Evolutionary conservation across 1,284 basidiomycete genomes (phyloP), one percentile per base, ranked within the genome.

Genomic region (Irpex lacteus): DNA sequence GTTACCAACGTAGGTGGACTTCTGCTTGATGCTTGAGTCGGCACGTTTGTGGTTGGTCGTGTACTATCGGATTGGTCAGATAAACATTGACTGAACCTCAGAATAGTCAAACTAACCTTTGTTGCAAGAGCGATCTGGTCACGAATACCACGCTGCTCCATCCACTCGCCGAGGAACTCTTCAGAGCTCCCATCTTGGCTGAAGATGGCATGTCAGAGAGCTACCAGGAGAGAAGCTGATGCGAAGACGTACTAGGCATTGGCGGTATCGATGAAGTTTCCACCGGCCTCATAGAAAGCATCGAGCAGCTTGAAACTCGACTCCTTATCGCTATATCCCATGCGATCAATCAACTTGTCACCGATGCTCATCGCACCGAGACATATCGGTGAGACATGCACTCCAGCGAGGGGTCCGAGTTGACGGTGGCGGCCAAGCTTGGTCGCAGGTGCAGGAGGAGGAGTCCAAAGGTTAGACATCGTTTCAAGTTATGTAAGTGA

Each of bases 281-380:
- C 66, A 0, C 69, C 70, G 2, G 67, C 64, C 26, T 70, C 66
- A 34, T 66, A 70, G 60, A 65, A 71, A 3, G 70, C 69, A 49
- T 71, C 70, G 26, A 70, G 66, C 18, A 68, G 61, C 60, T 67
- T 67, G 63, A 71, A 69, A 8, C 68, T 68, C 15, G 62, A 32
- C 57, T 75, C 70, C 66, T 73, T 71, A 58, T 65, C 58, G 69
- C 68, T 72, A 37, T 58, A 56, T 2, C 69, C 70, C 63, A 71
- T 63, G 11, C 70, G 65, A 21, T 60, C 34, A 3, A 60, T 44
- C 79, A 79, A 80, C 56, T 77, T 75, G 63, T 79, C 73, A 18
- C 81, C 81, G 61, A 83, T 72, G 53, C 74, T 77, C 82, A 83
- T 82, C 11, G 77, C 80, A 11, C 83, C 83, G 5, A 85, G 74